Conservation (phyloP, 345 rosid genomes). For the Sonneratia caseolaris region DNA sequence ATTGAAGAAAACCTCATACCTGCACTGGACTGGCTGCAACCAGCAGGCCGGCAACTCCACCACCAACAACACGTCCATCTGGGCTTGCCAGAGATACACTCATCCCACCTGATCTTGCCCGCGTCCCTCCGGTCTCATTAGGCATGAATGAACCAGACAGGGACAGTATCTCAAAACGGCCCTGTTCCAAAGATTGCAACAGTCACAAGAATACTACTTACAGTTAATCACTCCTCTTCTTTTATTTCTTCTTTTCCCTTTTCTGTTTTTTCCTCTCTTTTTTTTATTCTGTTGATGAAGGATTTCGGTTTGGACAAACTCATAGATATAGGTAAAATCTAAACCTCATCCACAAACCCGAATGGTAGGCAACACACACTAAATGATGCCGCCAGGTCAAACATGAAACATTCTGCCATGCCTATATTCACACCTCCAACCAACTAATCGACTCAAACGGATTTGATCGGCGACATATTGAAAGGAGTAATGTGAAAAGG, state of each 20-base stretch:
- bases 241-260: not conserved
- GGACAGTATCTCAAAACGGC: no score
- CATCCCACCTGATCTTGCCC: constrained; percentile 61
- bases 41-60: constrained; percentile 75
- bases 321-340: not conserved
- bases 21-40: constrained; percentile 94
- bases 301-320: not conserved
- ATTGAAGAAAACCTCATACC: constrained; percentile 25
- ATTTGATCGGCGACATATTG: not conserved
- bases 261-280: not conserved
- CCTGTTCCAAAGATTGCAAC: constrained; percentile 8
- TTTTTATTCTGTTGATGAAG: not conserved
- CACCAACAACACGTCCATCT: no score
- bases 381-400: not conserved
- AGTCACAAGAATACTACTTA: not conserved
- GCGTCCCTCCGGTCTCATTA: constrained; percentile 64
- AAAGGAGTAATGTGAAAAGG: not conserved
- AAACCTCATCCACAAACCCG: not conserved
- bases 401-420: not conserved
- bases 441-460: not conserved
- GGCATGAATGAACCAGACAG: no score
- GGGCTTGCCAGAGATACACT: no score
- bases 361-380: not conserved
- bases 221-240: not conserved
- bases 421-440: not conserved